These are phyloP conservation scores for Pelargonium citronellum DNA, from an alignment of 441 rosid genomes.

Conservation along the genomic window DNA sequence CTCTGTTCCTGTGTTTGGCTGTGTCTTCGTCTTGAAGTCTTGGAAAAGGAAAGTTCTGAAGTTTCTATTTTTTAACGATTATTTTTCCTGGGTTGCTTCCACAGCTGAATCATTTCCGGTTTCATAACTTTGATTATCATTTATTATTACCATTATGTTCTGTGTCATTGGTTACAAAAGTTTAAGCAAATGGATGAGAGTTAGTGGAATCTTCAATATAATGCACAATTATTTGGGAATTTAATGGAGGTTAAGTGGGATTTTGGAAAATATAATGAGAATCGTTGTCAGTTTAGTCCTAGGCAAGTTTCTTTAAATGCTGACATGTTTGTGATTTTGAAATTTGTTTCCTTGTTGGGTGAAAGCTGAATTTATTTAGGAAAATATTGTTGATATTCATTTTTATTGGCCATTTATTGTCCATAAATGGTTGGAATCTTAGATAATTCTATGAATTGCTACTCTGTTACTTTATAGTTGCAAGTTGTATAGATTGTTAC, in stretches of 20 bases:
- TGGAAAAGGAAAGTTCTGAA: neutral
- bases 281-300: neutral
- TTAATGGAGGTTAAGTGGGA: neutral
- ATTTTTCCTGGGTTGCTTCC: neutral
- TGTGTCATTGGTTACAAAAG: neutral
- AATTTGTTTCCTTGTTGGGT: neutral
- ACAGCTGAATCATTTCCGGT: neutral
- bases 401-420: neutral
- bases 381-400: neutral
- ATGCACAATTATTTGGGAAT: neutral
- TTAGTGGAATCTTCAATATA: neutral
- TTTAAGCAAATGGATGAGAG: neutral
- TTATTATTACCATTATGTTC: neutral
- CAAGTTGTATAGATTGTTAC: neutral
- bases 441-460: neutral
- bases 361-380: neutral
- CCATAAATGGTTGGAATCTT: neutral
- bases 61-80: neutral
- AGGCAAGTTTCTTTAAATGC: neutral
- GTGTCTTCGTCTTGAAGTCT: slow-evolving; percentile 12
- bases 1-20: slow-evolving; percentile 9
- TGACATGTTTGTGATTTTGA: neutral
- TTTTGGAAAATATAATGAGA: neutral
- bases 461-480: neutral
- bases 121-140: neutral